These are phyloP conservation scores for Wallacemonas rigidus DNA, from an alignment of 208 protist genomes.

Conservation along the genomic window DNA sequence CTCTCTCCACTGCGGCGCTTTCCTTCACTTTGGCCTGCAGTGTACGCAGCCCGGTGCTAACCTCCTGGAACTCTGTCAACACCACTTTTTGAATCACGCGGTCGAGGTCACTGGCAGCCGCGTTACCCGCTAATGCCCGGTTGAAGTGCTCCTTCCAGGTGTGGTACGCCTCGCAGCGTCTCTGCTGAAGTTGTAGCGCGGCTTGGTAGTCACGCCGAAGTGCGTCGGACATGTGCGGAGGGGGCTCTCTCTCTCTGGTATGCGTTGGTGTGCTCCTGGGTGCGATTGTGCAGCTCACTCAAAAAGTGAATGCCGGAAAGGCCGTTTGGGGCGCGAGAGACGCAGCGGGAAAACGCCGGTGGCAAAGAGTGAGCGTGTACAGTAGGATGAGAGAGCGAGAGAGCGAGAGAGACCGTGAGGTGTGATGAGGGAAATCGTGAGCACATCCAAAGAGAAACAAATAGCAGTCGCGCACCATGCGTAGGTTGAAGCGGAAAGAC, in stretches of 20 bases:
- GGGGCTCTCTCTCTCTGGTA: neutral
- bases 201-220: constrained; percentile 1
- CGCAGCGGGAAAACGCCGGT: too few species aligned
- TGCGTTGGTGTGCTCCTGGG: too few species aligned
- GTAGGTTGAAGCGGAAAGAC: too few species aligned
- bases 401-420: too few species aligned
- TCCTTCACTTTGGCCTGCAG: constrained; percentile 32
- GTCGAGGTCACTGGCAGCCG: constrained; percentile 44
- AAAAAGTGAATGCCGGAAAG: too few species aligned
- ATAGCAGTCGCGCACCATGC: too few species aligned
- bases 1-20: neutral
- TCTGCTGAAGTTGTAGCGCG: constrained; percentile 51
- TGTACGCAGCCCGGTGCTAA: constrained; percentile 50
- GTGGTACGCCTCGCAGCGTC: constrained; percentile 68
- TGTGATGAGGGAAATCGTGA: too few species aligned
- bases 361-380: too few species aligned
- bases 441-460: too few species aligned
- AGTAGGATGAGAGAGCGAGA: too few species aligned
- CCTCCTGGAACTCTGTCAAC: constrained; percentile 53
- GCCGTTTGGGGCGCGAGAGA: too few species aligned
- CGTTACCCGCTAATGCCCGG: constrained; percentile 41
- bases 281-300: too few species aligned
- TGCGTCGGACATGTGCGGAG: neutral
- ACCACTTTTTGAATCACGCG: constrained; percentile 41
- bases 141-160: constrained; percentile 57